These are phyloP conservation scores for Coemansia aciculifera DNA, from an alignment of 192 early-diverging fungal species.

Conservation along the genomic window DNA sequence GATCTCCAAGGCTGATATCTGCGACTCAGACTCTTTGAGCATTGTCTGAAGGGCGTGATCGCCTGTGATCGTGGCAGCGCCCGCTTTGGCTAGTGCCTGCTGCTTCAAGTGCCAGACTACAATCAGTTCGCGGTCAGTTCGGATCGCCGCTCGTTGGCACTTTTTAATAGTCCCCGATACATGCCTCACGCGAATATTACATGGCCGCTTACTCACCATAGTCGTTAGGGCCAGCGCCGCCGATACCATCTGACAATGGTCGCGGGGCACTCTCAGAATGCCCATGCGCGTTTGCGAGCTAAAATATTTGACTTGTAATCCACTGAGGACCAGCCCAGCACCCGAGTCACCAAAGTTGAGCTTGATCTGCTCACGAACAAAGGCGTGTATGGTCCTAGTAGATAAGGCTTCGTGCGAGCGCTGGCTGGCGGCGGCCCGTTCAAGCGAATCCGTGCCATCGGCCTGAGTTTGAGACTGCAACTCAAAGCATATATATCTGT, in stretches of 20 bases:
- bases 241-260: conserved; percentile 47
- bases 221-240: conserved; percentile 24
- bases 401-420: not conserved
- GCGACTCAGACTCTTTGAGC: conserved; percentile 40
- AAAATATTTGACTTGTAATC: conserved; percentile 46
- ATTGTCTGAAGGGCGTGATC: conserved; percentile 14
- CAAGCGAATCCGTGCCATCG: not conserved
- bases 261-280: conserved; percentile 45
- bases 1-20: conserved; percentile 41
- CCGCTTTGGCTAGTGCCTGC: conserved; percentile 17
- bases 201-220: conserved; percentile 24
- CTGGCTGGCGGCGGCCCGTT: not conserved
- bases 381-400: conserved; percentile 13
- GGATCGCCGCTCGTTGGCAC: conserved; percentile 43
- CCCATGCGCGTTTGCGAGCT: conserved; percentile 34
- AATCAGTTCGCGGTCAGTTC: conserved; percentile 37
- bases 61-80: not conserved
- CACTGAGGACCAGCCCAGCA: conserved; percentile 25
- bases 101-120: conserved; percentile 29
- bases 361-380: conserved; percentile 36
- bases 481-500: conserved; percentile 53
- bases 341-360: conserved; percentile 47
- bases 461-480: conserved; percentile 8
- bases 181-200: conserved; percentile 32
- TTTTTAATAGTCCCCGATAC: conserved; percentile 53